Evolutionary conservation across 139 green algal species (phyloP), one percentile per base, ranked within the genome.

Genomic region (Chlorella sp.): DNA sequence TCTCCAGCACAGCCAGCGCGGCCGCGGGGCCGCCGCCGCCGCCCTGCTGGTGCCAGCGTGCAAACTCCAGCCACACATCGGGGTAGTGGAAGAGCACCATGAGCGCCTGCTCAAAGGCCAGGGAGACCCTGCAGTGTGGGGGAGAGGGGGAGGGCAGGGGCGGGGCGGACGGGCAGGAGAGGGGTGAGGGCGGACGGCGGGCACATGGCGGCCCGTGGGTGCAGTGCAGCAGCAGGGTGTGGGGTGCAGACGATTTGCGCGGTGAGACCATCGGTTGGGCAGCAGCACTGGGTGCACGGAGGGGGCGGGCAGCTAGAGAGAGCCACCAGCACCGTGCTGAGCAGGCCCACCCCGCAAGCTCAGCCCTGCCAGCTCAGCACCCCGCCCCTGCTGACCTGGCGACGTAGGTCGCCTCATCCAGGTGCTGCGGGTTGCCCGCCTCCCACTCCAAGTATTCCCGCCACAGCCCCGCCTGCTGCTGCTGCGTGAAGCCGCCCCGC

Each of bases 41-140:
- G 16, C 69, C 77, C 53, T 64, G 48, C 61, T 60, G 34, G 77
- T 93, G 90, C 90, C 92, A 95, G n/a, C 61, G 61, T 3, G 92
- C 92, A 88, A 90, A 93, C 32, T 94, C 93, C 68, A 94, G 86
- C 93, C 88, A 93, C 14, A 93, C 36, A 79, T 95, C 97, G 16
- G 97, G 97, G 89, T 96, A 96, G 86, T 95, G 89, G 79, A 93
- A 87, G 28, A 98, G 93, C 42, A 86, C 90, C 77, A 96, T 96
- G 34, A 99, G 94, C 1, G 92, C 93, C 89, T 99, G 97, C 79
- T 98, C 94, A 90, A 96, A 98, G 0, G 96, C 95, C 40, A 99
- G 94, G 28, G 83, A 80, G 24, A 99, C 92, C 3, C 96, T 89
- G 85, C 85, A 71, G 84, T 19, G 81, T 30, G n/a, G 81, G 80